These are phyloP conservation scores for Alnus glutinosa DNA, from an alignment of 306 rosid genomes.

Conservation along the genomic window DNA sequence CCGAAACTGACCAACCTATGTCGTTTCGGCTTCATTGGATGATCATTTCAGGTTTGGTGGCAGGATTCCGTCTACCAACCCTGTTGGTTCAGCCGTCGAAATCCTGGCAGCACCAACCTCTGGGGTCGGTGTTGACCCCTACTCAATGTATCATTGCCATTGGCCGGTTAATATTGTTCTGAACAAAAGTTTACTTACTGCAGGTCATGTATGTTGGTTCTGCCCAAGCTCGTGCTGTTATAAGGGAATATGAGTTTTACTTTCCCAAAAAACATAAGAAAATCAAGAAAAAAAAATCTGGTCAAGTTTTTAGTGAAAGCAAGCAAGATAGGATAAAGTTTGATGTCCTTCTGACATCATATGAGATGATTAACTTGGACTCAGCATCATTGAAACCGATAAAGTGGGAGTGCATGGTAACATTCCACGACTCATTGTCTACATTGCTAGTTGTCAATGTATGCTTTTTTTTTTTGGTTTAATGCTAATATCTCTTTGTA, in stretches of 20 bases:
- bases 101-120: too few species aligned
- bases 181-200: constrained; percentile 38
- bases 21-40: too few species aligned
- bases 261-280: constrained; percentile 85
- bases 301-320: constrained; percentile 66
- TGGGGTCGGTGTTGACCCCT: too few species aligned
- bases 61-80: too few species aligned
- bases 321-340: constrained; percentile 97
- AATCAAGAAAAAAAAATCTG: constrained; percentile 85
- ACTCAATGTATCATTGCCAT: constrained; percentile 15
- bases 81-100: too few species aligned
- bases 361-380: constrained; percentile 96
- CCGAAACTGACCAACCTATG: too few species aligned
- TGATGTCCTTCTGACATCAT: constrained; percentile 94
- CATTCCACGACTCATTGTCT: constrained; percentile 20
- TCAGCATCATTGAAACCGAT: constrained; percentile 72
- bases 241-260: constrained; percentile 91
- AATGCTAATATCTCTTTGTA: constrained; percentile 36
- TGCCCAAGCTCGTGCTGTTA: constrained; percentile 81
- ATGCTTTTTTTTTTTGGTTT: constrained; percentile 24
- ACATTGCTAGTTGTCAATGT: constrained; percentile 18
- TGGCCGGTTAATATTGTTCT: constrained; percentile 32
- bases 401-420: constrained; percentile 95
- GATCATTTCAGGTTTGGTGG: too few species aligned
- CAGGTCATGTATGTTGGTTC: constrained; percentile 97